A percentile compares a stretch with the other conserved stretches of the same genome.
Evolutionary conservation across 2,329 filamentous ascomycete genomes (phyloP).

Genomic region (Trichophyton verrucosum): DNA sequence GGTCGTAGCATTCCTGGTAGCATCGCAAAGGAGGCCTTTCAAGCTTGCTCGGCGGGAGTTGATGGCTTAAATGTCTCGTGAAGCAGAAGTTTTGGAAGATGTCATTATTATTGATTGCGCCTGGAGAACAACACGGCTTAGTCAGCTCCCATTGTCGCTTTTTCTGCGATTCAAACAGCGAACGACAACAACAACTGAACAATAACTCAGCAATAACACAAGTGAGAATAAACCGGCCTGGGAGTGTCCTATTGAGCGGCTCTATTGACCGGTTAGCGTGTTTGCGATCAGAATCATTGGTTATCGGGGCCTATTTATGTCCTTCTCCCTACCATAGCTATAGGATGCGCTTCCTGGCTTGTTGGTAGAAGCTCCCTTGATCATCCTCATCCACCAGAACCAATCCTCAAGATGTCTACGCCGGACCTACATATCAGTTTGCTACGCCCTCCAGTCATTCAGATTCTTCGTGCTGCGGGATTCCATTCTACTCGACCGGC

Average conservation of each 20-base stretch:
- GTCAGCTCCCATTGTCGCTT: not conserved
- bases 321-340: not conserved
- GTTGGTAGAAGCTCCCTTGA: not conserved
- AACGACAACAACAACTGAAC: not conserved
- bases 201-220: not conserved
- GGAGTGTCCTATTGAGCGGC: not conserved
- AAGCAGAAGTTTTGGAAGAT: not conserved
- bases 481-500: conserved; percentile 72
- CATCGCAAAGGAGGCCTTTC: not conserved
- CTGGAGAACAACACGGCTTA: not conserved
- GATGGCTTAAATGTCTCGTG: not conserved
- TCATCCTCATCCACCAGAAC: not conserved
- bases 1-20: not conserved
- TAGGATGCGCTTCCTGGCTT: not conserved
- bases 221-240: not conserved
- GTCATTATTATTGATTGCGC: not conserved
- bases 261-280: not conserved
- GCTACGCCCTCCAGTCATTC: conserved; percentile 73
- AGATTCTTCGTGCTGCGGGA: conserved; percentile 82
- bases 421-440: conserved; percentile 58
- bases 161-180: not conserved
- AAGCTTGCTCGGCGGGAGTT: not conserved
- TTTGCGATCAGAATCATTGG: not conserved
- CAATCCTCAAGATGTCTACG: conserved; percentile 7
- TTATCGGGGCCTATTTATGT: not conserved